These are phyloP conservation scores for Thalassiosira pacifica DNA, from an alignment of 352 stramenopile species.

Conservation along the genomic window DNA sequence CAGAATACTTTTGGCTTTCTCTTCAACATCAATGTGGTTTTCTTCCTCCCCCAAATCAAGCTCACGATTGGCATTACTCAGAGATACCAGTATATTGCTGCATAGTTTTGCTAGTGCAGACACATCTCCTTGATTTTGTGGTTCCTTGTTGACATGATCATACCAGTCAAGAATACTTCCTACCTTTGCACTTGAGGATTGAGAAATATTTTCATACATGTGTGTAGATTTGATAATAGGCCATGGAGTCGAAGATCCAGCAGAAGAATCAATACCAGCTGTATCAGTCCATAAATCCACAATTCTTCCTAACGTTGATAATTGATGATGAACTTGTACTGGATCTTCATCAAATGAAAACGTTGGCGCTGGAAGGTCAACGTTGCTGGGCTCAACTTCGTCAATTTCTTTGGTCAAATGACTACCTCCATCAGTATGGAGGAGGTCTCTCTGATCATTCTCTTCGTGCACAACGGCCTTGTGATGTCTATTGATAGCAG, in stretches of 20 bases:
- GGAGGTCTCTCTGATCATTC: too few relatives aligned
- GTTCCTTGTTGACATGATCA: slow-evolving; percentile 40
- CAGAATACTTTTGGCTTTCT: slow-evolving; percentile 51
- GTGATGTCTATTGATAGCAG: not conserved
- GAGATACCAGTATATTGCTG: slow-evolving; percentile 45
- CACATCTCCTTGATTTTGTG: slow-evolving; percentile 45
- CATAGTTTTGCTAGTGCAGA: slow-evolving; percentile 46
- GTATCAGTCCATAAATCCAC: slow-evolving; percentile 60
- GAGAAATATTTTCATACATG: not conserved
- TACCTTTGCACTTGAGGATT: slow-evolving; percentile 34
- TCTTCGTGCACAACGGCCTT: too few relatives aligned
- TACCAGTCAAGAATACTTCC: slow-evolving; percentile 63
- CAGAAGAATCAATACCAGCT: not conserved
- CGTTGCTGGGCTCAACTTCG: slow-evolving; percentile 1
- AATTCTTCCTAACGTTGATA: slow-evolving; percentile 65
- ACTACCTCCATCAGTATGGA: slow-evolving; percentile 20
- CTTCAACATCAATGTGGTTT: slow-evolving; percentile 37
- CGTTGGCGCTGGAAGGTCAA: slow-evolving; percentile 13
- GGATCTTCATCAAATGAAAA: slow-evolving; percentile 21
- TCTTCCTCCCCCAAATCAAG: not conserved
- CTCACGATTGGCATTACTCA: slow-evolving; percentile 49
- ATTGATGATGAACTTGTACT: slow-evolving; percentile 9
- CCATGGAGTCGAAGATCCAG: not conserved
- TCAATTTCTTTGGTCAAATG: not conserved
- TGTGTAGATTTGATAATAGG: not conserved